Evolutionary conservation across 352 stramenopile genomes (phyloP), one percentile per base, ranked within the genome.

Genomic region (Hyaloperonospora brassicae): DNA sequence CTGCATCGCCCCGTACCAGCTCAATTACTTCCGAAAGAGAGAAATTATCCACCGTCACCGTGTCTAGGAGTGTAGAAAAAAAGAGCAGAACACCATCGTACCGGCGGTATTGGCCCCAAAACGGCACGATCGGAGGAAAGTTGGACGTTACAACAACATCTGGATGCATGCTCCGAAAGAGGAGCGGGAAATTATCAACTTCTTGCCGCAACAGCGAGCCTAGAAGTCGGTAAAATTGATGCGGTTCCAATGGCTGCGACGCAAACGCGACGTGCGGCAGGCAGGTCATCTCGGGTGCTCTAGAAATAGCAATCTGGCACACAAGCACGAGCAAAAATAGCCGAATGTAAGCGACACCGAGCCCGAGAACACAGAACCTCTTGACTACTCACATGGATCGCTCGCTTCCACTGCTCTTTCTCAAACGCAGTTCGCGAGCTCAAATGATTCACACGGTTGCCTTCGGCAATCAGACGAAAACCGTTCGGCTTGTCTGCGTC

Each of bases 101-200:
- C 7, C 82, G 79, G 27, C 82, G 73, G 48, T 92, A 92, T 52
- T 92, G 82, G 0, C 82, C 82, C 82, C 82, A 92, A 53, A 92
- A 92, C 13, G 82, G 82, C 11, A 92, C 82, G 49, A 89, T 89
- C 5, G 82, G 82, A n/a, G 82, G 82, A 55, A 88, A 89, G 36
- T 92, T 92, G 4, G 76, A 88, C 12, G 82, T 92, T 31, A 92
- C 57, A 2, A 92, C 64, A 14, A 92, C 58, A 39, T 87, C 76
- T 5, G 82, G 82, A 55, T 92, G 82, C 24, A 92, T 82, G 47
- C 72, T 90, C 13, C 79, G 79, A 47, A 89, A 90, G 0, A 92
- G 55, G 17, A 92, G 43, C 4, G 79, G 76, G 36, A 92, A 87
- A 7, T 92, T 77, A 17, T 66, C 72, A 38, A 90, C 63, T 50